Percentiles rank a stretch among this genome's conserved stretches.
Evolutionary conservation across 2,329 filamentous ascomycete species (phyloP).

Genomic region (Setomelanomma holmii): DNA sequence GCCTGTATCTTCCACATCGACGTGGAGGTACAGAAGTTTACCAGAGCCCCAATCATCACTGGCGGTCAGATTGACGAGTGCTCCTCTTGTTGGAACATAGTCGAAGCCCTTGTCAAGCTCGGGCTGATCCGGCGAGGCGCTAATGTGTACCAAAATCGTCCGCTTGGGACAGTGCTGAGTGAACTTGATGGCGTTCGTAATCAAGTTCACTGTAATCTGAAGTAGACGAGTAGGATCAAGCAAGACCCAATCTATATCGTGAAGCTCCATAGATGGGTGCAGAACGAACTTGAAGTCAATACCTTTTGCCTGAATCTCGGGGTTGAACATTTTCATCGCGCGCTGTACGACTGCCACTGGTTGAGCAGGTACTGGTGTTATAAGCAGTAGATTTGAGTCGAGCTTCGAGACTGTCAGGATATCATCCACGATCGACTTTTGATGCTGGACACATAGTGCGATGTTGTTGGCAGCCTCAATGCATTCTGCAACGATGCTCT

Average conservation of each 20-base stretch:
- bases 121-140: constrained; percentile 44
- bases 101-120: constrained; percentile 26
- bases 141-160: constrained; percentile 48
- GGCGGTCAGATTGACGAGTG: constrained; percentile 19
- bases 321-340: constrained; percentile 49
- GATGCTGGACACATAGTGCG: constrained; percentile 47
- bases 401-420: constrained; percentile 44
- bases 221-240: constrained; percentile 53
- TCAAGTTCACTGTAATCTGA: constrained; percentile 52
- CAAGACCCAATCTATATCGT: constrained; percentile 49
- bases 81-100: constrained; percentile 34
- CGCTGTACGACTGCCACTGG: constrained; percentile 43
- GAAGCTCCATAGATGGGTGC: constrained; percentile 43
- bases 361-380: constrained; percentile 49
- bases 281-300: constrained; percentile 39
- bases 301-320: constrained; percentile 41
- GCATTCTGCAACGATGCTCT: constrained; percentile 25
- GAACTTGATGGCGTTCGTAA: constrained; percentile 59
- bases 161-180: constrained; percentile 46
- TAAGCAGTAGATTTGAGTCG: constrained; percentile 39
- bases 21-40: constrained; percentile 33
- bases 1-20: constrained; percentile 44
- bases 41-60: constrained; percentile 39
- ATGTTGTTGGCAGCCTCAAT: constrained; percentile 49
- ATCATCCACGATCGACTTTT: constrained; percentile 45